Evolutionary conservation across 169 alveolate genomes (phyloP).

Genomic region (Perkinsus chesapeaki): DNA sequence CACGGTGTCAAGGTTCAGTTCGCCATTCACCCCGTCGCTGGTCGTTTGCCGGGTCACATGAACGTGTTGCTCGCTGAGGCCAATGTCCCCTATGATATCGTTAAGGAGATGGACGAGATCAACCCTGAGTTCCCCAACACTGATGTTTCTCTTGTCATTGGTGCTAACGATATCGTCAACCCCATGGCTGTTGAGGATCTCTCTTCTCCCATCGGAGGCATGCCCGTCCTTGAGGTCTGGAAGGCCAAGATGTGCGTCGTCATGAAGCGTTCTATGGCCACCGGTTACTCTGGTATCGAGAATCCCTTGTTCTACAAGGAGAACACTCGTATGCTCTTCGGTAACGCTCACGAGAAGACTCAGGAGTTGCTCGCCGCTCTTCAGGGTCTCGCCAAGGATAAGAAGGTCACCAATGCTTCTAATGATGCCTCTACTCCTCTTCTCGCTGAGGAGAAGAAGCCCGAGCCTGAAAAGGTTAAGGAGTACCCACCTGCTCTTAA

Average conservation of each 20-base stretch:
- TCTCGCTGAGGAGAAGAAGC: conserved; percentile 35
- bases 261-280: conserved; percentile 79
- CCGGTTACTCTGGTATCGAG: conserved; percentile 89
- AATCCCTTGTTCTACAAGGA: conserved; percentile 77
- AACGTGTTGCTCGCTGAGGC: conserved; percentile 92
- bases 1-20: conserved; percentile 74
- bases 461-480: conserved; percentile 17
- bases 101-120: conserved; percentile 86
- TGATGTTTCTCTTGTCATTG: conserved; percentile 76
- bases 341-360: conserved; percentile 60
- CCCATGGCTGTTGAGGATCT: conserved; percentile 79
- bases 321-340: conserved; percentile 65
- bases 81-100: conserved; percentile 84
- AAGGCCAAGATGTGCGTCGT: conserved; percentile 72
- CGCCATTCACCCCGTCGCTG: conserved; percentile 95
- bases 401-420: background rate
- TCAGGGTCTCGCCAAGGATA: conserved; percentile 30
- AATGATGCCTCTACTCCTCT: conserved; percentile 33
- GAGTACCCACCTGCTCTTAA: conserved; percentile 48
- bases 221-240: conserved; percentile 93
- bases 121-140: conserved; percentile 53
- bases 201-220: conserved; percentile 78
- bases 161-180: conserved; percentile 91
- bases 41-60: conserved; percentile 95
- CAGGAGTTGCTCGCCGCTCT: conserved; percentile 32